A percentile compares a stretch with the other conserved stretches of the same genome.
Evolutionary conservation across 176 grass and related monocot species (phyloP).

Genomic region (Tillandsia fasciculata): DNA sequence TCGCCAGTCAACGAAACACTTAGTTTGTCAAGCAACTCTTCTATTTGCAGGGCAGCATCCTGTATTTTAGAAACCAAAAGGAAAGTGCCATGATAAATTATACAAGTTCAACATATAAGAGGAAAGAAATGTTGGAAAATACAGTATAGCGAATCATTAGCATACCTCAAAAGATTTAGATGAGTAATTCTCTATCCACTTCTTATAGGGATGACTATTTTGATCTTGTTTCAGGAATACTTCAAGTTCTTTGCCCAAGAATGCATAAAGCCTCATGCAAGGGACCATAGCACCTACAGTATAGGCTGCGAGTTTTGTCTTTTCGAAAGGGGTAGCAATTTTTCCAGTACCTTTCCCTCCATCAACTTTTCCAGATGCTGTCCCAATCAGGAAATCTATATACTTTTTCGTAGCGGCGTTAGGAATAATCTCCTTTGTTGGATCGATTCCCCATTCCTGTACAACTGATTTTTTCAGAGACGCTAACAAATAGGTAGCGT

Average conservation of each 20-base stretch:
- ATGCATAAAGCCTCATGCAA: conserved; percentile 93
- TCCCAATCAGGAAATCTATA: conserved; percentile 80
- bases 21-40: conserved; percentile 89
- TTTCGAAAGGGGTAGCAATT: conserved; percentile 97
- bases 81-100: not conserved
- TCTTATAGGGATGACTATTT: conserved; percentile 66
- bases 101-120: not conserved
- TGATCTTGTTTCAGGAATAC: conserved; percentile 44
- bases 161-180: conserved; percentile 77
- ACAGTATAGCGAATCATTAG: not conserved
- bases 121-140: not conserved
- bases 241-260: conserved; percentile 68
- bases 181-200: conserved; percentile 78
- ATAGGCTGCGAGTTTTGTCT: conserved; percentile 97
- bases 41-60: conserved; percentile 67
- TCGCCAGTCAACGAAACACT: conserved; percentile 85
- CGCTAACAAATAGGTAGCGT: conserved; percentile 2
- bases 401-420: conserved; percentile 74
- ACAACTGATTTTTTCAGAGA: conserved; percentile 25
- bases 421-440: conserved; percentile 58
- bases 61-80: conserved; percentile 11
- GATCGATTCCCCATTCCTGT: conserved; percentile 86
- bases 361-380: conserved; percentile 82
- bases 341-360: conserved; percentile 64
- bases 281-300: conserved; percentile 85